Conservation (phyloP, 2,329 filamentous ascomycete genomes). For the Aspergillus sergii region DNA sequence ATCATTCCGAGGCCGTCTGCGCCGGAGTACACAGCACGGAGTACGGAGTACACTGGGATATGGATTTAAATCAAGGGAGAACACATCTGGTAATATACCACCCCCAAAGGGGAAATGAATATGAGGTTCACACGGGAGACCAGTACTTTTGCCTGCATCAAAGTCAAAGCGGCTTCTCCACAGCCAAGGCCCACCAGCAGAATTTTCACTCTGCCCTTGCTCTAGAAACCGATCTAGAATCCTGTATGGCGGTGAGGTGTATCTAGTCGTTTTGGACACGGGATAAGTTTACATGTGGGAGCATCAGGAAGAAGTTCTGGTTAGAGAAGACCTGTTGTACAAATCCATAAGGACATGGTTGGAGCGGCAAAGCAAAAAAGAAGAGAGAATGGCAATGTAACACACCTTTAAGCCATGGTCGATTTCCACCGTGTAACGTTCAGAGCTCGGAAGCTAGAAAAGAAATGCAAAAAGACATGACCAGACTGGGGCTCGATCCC, state of each 20-base stretch:
- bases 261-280: background rate
- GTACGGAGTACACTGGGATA: background rate
- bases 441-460: background rate
- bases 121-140: conserved; percentile 3
- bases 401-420: background rate
- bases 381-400: background rate
- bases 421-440: background rate
- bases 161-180: conserved; percentile 11
- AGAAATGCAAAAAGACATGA: background rate
- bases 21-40: background rate
- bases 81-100: background rate
- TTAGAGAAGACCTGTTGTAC: background rate
- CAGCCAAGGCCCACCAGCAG: conserved; percentile 20
- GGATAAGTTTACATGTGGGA: background rate
- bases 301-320: background rate
- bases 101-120: background rate
- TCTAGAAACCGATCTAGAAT: conserved; percentile 17
- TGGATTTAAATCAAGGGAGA: background rate
- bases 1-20: background rate
- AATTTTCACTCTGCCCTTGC: conserved; percentile 26
- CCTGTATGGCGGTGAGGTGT: background rate
- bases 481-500: conserved; percentile 7
- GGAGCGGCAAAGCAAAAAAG: background rate
- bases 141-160: conserved; percentile 9
- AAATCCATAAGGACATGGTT: background rate